Conservation (phyloP, 2,329 filamentous ascomycete genomes). For the Talaromyces islandicus region DNA sequence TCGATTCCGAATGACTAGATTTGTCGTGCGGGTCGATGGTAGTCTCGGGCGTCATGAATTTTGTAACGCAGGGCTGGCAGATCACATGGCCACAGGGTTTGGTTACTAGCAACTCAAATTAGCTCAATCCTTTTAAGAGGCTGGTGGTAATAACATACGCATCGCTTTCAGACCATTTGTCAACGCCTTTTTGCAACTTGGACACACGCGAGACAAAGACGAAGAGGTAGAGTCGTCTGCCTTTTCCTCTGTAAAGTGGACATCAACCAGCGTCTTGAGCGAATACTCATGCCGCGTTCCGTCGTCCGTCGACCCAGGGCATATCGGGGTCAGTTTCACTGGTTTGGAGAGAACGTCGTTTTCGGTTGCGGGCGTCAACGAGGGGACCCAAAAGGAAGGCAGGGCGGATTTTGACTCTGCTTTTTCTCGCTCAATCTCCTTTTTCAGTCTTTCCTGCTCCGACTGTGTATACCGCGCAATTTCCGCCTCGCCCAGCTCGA, state of each 20-base stretch:
- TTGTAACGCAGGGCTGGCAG: constrained; percentile 75
- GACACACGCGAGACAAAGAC: constrained; percentile 57
- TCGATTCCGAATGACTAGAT: constrained; percentile 26
- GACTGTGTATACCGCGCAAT: constrained; percentile 62
- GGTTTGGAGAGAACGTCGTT: constrained; percentile 51
- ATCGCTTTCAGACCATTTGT: constrained; percentile 78
- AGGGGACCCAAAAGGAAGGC: constrained; percentile 90
- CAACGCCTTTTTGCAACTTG: constrained; percentile 76
- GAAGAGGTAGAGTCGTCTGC: constrained; percentile 43
- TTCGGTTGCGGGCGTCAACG: constrained; percentile 64
- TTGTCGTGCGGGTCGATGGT: constrained; percentile 56
- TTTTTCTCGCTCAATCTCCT: constrained; percentile 67
- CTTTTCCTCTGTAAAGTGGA: constrained; percentile 71
- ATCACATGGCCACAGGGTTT: constrained; percentile 89
- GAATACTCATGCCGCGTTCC: constrained; percentile 67
- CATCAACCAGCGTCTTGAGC: constrained; percentile 67
- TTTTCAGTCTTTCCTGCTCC: constrained; percentile 65
- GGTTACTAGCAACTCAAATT: constrained; percentile 48
- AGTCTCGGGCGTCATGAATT: constrained; percentile 65
- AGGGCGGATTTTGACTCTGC: constrained; percentile 61
- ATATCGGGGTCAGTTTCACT: constrained; percentile 63
- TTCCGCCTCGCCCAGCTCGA: constrained; percentile 72
- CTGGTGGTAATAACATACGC: constrained; percentile 30
- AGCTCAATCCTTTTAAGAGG: background rate
- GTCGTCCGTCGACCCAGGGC: constrained; percentile 64